Percentiles rank a stretch among this genome's conserved stretches.
Conservation (phyloP, 2,329 filamentous ascomycete species). For the Fusarium papillatum region DNA sequence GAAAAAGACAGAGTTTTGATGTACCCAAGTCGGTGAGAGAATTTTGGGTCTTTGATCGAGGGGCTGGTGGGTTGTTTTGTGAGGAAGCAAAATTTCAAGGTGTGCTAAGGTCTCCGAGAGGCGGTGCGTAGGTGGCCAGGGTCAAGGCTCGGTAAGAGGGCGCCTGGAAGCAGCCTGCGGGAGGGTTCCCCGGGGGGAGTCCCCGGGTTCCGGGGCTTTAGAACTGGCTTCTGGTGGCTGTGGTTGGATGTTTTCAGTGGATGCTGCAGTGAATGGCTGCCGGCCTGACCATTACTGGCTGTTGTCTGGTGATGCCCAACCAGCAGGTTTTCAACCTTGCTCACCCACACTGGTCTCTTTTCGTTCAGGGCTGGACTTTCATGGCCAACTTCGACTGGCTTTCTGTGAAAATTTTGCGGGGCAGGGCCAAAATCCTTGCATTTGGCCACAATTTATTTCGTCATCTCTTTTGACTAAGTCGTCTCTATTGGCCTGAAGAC, state of each 20-base stretch:
- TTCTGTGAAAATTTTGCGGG: conserved; percentile 25
- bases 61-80: conserved; percentile 30
- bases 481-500: conserved; percentile 12
- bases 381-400: neutral
- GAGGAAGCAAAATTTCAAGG: conserved; percentile 29
- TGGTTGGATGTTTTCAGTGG: neutral
- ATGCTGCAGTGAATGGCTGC: neutral
- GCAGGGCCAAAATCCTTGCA: conserved; percentile 38
- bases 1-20: conserved; percentile 24
- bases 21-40: conserved; percentile 40
- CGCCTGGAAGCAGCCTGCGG: conserved; percentile 3
- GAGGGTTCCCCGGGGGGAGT: conserved; percentile 9
- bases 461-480: conserved; percentile 23
- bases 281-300: neutral
- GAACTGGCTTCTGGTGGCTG: neutral
- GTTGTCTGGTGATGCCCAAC: conserved; percentile 19
- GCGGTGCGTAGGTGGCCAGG: conserved; percentile 28
- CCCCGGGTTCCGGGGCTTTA: conserved; percentile 11
- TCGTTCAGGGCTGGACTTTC: conserved; percentile 16
- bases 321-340: conserved; percentile 23
- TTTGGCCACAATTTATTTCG: conserved; percentile 42
- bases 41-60: conserved; percentile 36
- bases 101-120: conserved; percentile 38
- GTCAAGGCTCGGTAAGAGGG: conserved; percentile 13
- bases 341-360: conserved; percentile 33